Evolutionary conservation across 2,329 filamentous ascomycete species (phyloP), one percentile per base, ranked within the genome.

Genomic region (Alternaria atra): DNA sequence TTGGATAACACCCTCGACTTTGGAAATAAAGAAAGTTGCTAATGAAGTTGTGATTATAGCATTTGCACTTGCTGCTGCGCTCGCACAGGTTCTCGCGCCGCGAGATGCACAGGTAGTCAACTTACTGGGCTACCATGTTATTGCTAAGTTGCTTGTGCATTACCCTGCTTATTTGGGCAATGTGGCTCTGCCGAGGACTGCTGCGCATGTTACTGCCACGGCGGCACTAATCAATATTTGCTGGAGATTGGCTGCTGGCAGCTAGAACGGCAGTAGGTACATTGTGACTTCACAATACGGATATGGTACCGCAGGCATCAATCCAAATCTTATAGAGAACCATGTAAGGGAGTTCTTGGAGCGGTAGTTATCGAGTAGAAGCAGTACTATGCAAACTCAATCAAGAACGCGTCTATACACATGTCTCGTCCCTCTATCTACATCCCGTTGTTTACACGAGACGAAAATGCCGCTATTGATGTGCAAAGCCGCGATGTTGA

Each of bases 191-290:
- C 63, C 65, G 6, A 67, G 68, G 43, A 64, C 63, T 1, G 9
- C 63, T 10, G 67, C 68, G 15, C 68, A 71, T 51, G 23, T 71
- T 2, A 65, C 61, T 55, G 68, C 68, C 6, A 71, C 68, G 15
- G 66, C 65, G n/a, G 68, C 68, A 5, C 50, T 71, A 40, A 47
- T 71, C 20, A 69, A 71, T 37, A 64, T 71, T 23, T 69, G 68
- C 42, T 71, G 68, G 68, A 69, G 61, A 42, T 10, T 71, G 44
- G 68, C 68, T 29, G 61, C 61, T 50, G 65, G 61, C 4, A 66
- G 51, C 44, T 64, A 61, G 54, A 37, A 35, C 10, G 25, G 17
- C 17, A 44, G 6, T 66, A 15, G 65, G 68, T 29, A n/a, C 20
- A 44, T 12, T 13, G 15, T 44, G 40, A 27, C 12, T 27, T 27